Evolutionary conservation across 2,329 filamentous ascomycete genomes (phyloP), one percentile per base, ranked within the genome.

Genomic region (Helicocarpus griseus): DNA sequence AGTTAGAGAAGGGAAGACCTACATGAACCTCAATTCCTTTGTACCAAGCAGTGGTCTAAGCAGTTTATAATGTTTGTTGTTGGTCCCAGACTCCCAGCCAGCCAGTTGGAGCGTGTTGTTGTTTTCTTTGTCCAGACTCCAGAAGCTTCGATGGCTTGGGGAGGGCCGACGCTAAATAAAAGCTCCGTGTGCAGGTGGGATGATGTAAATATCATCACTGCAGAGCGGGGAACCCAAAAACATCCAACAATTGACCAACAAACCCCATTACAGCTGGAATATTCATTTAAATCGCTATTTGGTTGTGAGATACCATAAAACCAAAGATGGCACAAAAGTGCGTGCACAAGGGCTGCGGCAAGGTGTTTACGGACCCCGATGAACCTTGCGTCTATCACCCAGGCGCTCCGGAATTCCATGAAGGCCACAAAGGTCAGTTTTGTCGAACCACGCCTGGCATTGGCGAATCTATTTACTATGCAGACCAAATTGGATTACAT

Each of bases 401-500:
- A 40, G 90, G 90, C 52, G 88, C 90, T 57, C 93, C 93, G 43
- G 78, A 93, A 67, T 98, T 98, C 70, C 93, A 97, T 69, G 93
- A 98, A 74, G 93, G 93, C 55, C 91, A 96, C 73, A 97, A 98
- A 83, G 93, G 91, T 95, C 75, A 66, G 73, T 65, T n/a, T n/a
- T n/a, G n/a, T n/a, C n/a, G n/a, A n/a, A n/a, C n/a, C n/a, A n/a
- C n/a, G n/a, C n/a, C n/a, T n/a, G n/a, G n/a, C n/a, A n/a, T n/a
- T n/a, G n/a, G n/a, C n/a, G n/a, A n/a, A n/a, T n/a, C n/a, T n/a
- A n/a, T n/a, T n/a, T n/a, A n/a, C n/a, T n/a, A n/a, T n/a, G n/a
- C n/a, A n/a, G n/a, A n/a, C n/a, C n/a, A n/a, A n/a, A 60, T 56
- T 35, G 31, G 31, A 9, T 11, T 35, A 33, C 7, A 33, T 33